These are phyloP conservation scores for Aurifilum marmelostoma DNA, from an alignment of 2,329 filamentous ascomycete genomes.

Conservation along the genomic window DNA sequence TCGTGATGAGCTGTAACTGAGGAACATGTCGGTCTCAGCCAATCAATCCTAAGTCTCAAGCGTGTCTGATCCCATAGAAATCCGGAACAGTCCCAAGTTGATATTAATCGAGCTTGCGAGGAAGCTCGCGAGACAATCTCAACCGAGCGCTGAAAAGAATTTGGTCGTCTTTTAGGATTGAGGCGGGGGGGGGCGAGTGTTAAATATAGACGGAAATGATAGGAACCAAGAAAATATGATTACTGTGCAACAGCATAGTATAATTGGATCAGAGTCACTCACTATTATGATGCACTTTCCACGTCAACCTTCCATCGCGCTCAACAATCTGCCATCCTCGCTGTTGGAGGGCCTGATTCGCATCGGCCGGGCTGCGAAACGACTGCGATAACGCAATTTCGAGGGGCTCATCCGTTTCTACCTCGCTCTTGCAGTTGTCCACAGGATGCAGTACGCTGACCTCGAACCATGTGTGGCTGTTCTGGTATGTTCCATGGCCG, in stretches of 20 bases:
- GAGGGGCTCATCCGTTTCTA: background rate
- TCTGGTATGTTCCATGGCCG: conserved; percentile 30
- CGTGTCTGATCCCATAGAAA: no score
- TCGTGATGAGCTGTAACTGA: background rate
- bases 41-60: background rate
- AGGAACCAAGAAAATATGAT: background rate
- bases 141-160: no score
- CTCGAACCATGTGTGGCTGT: conserved; percentile 33
- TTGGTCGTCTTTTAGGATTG: no score
- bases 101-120: no score
- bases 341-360: background rate
- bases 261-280: background rate
- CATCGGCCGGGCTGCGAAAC: conserved; percentile 4
- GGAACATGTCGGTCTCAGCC: background rate
- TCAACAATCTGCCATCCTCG: conserved; percentile 6
- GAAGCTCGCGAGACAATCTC: no score
- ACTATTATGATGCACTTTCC: conserved; percentile 20
- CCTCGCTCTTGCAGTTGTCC: background rate
- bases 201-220: background rate
- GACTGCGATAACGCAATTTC: background rate
- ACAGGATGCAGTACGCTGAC: conserved; percentile 31
- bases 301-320: background rate
- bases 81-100: no score
- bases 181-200: no score
- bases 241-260: background rate